These are phyloP conservation scores for Scytalidium sp. DNA, from an alignment of 2,329 filamentous ascomycete genomes.

Conservation along the genomic window DNA sequence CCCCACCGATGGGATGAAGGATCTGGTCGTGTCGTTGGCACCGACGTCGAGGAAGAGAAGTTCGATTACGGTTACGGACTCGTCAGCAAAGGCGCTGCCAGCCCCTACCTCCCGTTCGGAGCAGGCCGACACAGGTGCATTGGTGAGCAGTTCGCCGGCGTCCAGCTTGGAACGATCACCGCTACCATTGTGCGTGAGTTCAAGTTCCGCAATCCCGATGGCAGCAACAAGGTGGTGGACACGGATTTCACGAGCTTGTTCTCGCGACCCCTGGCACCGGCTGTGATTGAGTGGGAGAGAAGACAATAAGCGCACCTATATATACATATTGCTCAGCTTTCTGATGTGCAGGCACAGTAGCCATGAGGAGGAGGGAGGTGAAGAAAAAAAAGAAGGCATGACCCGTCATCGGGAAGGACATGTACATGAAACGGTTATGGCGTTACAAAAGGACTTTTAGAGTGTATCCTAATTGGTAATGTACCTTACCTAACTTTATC, in stretches of 20 bases:
- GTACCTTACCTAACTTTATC: too few species aligned
- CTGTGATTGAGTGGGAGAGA: constrained; percentile 73
- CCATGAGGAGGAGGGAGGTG: too few species aligned
- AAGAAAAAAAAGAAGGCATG: too few species aligned
- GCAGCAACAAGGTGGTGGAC: constrained; percentile 64
- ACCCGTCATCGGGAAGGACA: too few species aligned
- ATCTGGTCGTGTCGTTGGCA: constrained; percentile 50
- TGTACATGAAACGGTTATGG: too few species aligned
- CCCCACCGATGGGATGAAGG: constrained; percentile 84
- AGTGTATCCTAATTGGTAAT: too few species aligned
- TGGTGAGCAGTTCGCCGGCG: constrained; percentile 93
- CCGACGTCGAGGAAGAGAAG: constrained; percentile 63
- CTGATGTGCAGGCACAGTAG: too few species aligned
- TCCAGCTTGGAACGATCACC: constrained; percentile 84
- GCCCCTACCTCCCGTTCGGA: constrained; percentile 91
- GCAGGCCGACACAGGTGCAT: constrained; percentile 93
- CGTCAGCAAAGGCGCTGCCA: constrained; percentile 85
- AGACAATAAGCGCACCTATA: constrained; percentile 46
- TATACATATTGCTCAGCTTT: too few species aligned
- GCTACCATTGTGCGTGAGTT: constrained; percentile 74
- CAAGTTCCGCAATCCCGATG: constrained; percentile 74
- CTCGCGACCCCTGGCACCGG: constrained; percentile 69
- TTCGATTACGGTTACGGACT: constrained; percentile 93
- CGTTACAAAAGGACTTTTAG: too few species aligned
- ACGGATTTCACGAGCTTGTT: constrained; percentile 71